Evolutionary conservation across 305 asterid species (phyloP), one percentile per base, ranked within the genome.

Genomic region (Galium porrigens): DNA sequence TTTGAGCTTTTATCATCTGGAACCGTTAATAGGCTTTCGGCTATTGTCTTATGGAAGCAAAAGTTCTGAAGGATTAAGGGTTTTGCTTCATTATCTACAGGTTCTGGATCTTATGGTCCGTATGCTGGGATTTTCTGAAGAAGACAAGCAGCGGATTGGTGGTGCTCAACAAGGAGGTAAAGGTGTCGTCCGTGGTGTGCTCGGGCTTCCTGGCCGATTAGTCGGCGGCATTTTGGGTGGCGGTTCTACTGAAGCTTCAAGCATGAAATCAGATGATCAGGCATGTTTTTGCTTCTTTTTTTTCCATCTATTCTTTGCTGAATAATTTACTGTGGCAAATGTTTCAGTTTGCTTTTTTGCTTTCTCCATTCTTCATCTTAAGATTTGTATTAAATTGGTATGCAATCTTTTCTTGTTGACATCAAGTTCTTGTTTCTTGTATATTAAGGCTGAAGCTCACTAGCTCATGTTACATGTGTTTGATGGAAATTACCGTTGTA

Each of bases 61-160:
- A 55, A 25, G 33, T 57, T 57, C 25, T 14, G 11, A 57, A 30
- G 42, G 25, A 57, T 30, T 32, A 32, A 18, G 59, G 29, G 2
- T 30, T 12, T 10, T 7, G n/a, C 42, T 37, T 6, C 25, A 65
- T 37, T 11, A 20, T 29, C 30, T 10, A 18, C 81, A 94, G 99
- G 97, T 89, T 79, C 85, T 89, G 27, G 97, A 94, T 75, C 86
- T 94, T 67, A 86, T 87, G 96, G 96, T 79, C 60, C 89, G 97
- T 66, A 84, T 94, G 97, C 81, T 94, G 66, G 99, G 99, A 72
- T 94, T 94, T 78, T 84, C 96, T 61, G 95, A 87, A 36, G 97
- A 94, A 79, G 99, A 94, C 74, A 89, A 94, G 74, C 94, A 87
- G 73, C 79, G 96, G 70, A 87, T 94, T 73, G 97, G 99, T 20